These are phyloP conservation scores for Panus rudis DNA, from an alignment of 768 basidiomycete genomes.

Conservation along the genomic window DNA sequence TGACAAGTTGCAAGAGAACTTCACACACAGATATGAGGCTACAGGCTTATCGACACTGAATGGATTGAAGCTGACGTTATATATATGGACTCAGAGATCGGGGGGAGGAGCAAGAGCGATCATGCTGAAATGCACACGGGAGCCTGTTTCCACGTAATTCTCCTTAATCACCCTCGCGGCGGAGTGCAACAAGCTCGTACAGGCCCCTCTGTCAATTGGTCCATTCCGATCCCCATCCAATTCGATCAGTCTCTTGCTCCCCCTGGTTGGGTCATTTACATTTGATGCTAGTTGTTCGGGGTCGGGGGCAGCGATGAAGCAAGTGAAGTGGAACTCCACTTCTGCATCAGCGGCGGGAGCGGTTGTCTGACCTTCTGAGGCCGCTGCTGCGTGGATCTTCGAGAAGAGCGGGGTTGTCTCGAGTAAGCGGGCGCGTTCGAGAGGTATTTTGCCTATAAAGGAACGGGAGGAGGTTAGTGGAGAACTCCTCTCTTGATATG, in stretches of 20 bases:
- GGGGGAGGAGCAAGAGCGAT: constrained; percentile 42
- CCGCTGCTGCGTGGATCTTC: constrained; percentile 67
- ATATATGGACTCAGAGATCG: too few relatives aligned
- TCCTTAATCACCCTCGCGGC: constrained; percentile 56
- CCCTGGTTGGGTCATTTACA: too few relatives aligned
- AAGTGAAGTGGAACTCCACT: constrained; percentile 81
- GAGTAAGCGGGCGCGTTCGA: constrained; percentile 69
- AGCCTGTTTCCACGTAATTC: constrained; percentile 45
- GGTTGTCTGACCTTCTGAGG: constrained; percentile 60
- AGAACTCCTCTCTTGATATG: not conserved
- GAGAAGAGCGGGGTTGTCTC: constrained; percentile 73
- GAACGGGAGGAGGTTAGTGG: not conserved
- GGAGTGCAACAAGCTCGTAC: constrained; percentile 57
- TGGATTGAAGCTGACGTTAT: too few relatives aligned
- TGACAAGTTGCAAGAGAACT: too few relatives aligned
- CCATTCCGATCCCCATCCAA: constrained; percentile 75
- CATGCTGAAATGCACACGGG: constrained; percentile 59
- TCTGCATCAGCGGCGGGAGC: constrained; percentile 52
- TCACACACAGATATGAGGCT: too few relatives aligned
- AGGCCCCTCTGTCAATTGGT: constrained; percentile 74
- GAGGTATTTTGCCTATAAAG: constrained; percentile 52
- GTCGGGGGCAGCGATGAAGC: constrained; percentile 68
- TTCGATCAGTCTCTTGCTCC: constrained; percentile 56
- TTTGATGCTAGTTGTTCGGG: too few relatives aligned
- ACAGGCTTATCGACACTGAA: too few relatives aligned